Evolutionary conservation across 441 rosid species (phyloP).

Genomic region (Gossypium schwendimanii): DNA sequence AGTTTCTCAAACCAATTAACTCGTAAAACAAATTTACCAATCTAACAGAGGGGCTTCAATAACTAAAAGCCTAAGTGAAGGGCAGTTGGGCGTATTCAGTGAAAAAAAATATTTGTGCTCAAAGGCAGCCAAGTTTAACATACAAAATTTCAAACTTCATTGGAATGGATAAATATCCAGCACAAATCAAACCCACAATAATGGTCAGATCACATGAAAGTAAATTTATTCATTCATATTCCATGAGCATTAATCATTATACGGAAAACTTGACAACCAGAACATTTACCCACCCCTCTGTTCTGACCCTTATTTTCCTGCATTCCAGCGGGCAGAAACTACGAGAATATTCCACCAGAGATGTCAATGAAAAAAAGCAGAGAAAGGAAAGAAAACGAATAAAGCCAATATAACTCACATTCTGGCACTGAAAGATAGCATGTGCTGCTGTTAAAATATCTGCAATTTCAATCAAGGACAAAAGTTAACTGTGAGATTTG

Average conservation of each 20-base stretch:
- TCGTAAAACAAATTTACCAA: background rate
- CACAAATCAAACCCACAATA: background rate
- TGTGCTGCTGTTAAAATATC: conserved; percentile 84
- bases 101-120: background rate
- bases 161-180: background rate
- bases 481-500: background rate
- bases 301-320: background rate
- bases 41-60: background rate
- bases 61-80: background rate
- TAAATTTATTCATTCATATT: background rate
- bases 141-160: background rate
- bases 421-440: conserved; percentile 65
- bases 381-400: background rate
- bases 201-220: background rate
- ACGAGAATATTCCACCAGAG: background rate
- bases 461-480: conserved; percentile 32
- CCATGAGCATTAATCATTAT: background rate
- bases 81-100: background rate
- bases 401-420: conserved; percentile 41
- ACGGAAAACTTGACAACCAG: background rate
- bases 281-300: background rate
- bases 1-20: background rate
- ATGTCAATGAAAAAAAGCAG: background rate
- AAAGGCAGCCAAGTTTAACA: background rate
- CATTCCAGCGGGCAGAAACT: background rate